Base-by-base conservation (phyloP, 176 grass and related monocot genomes). In the Cenchrus americanus region DNA sequence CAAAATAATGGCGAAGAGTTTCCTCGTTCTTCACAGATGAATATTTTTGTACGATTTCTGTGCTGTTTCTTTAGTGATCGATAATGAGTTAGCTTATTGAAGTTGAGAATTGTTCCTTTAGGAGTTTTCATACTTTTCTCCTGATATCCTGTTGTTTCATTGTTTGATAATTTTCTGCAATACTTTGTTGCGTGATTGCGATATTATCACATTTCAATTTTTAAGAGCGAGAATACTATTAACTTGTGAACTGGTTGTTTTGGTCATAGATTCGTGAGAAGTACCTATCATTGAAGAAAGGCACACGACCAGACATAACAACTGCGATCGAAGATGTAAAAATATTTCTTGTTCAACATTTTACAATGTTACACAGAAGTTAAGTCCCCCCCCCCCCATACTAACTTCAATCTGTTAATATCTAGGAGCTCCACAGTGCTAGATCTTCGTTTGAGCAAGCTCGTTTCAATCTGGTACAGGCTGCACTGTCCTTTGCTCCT, bases 401-500 rank as follows among this genome's bases (percentile, higher is more conserved):
- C 48, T 79, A 32, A 84, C 64, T 52, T 85, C 60, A 18, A 69
- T 81, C 71, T 92, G 76, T 51, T 65, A 44, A 63, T 60, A 78
- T 82, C 79, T 79, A 99, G 97, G 97, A 96, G 84, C 89, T 99
- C 54, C 75, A 99, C 77, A 99, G 83, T 80, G 87, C 96, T 70
- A 99, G 88, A 73, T 96, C 96, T 78, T 88, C 91, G 74, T 99
- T 96, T 92, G 96, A 99, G 84, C 91, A 95, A 91, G 88, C 93
- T 79, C 96, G 96, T 82, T 99, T 99, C 75, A 99, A 94, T 86
- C 89, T 99, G 90, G 96, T 99, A 92, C 70, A 73, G 47, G 62
- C 82, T 67, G 15, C 40, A 32, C 10, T 71, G 17, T 13, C 61
- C 62, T 72, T 80, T 73, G 32, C 14, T 68, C 13, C 54, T 68